Percentiles rank a stretch among this genome's conserved stretches.
Conservation (phyloP, 768 basidiomycete species). For the Suillus subaureus region DNA sequence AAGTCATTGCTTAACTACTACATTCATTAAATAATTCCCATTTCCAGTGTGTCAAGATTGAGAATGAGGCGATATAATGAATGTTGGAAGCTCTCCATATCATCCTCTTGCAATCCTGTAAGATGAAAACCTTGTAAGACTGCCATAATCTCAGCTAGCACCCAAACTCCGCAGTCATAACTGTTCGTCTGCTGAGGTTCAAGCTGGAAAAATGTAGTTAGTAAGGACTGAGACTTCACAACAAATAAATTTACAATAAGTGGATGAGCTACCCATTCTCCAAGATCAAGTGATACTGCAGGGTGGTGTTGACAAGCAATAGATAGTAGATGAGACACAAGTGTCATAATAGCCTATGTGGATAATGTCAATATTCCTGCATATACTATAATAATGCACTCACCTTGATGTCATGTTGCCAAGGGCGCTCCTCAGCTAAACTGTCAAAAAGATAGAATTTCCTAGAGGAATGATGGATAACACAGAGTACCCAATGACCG, state of each 20-base stretch:
- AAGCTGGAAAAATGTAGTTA: background rate
- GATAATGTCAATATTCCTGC: no score
- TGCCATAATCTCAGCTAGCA: background rate
- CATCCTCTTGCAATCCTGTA: background rate
- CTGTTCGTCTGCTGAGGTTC: background rate
- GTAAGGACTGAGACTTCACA: background rate
- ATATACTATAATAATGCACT: background rate
- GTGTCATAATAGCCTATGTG: background rate
- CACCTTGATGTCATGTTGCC: background rate
- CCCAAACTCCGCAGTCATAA: background rate
- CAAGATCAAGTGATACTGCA: background rate
- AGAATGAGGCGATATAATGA: background rate
- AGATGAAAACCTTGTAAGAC: background rate
- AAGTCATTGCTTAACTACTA: no score
- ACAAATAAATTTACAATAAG: background rate
- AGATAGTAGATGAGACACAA: background rate
- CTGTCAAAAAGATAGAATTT: background rate
- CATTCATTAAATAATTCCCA: no score
- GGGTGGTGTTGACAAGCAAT: background rate
- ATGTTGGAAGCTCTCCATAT: background rate
- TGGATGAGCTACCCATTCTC: background rate
- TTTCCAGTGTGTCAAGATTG: background rate
- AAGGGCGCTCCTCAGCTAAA: background rate
- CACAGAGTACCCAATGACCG: background rate
- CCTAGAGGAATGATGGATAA: background rate